phyloP scores from a whole-genome alignment of 2,329 filamentous ascomycete species.

The Arthrinium puccinioides region DNA sequence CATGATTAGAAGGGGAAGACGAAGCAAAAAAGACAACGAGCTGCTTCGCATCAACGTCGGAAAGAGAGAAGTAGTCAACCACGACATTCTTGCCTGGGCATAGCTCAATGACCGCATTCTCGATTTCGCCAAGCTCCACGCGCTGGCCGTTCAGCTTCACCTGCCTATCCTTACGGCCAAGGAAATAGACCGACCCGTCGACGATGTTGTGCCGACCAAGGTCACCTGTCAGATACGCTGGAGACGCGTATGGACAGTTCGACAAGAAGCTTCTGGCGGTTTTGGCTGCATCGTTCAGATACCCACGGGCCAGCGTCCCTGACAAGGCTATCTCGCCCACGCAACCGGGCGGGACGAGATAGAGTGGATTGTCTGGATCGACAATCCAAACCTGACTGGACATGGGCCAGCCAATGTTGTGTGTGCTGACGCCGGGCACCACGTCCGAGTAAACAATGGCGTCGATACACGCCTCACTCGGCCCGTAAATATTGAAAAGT shows the following conservation, averaged over 20 bases:
- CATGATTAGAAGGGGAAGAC: too few relatives aligned
- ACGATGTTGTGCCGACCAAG: conserved; percentile 18
- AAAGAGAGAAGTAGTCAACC: background rate
- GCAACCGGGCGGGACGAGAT: background rate
- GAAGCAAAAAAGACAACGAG: background rate
- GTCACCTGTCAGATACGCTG: conserved; percentile 25
- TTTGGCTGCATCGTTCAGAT: background rate
- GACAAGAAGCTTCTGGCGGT: too few relatives aligned
- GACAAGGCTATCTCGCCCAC: background rate
- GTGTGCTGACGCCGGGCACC: background rate
- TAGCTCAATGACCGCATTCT: conserved; percentile 18
- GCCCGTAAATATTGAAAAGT: conserved; percentile 17
- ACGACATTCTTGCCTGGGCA: too few relatives aligned
- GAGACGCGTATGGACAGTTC: conserved; percentile 13
- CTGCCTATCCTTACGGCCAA: conserved; percentile 40
- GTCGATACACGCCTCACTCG: conserved; percentile 11
- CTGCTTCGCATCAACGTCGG: background rate
- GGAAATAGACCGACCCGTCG: conserved; percentile 18
- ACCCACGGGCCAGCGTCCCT: background rate
- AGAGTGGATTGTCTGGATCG: background rate
- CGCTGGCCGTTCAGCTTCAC: conserved; percentile 43
- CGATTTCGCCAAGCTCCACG: conserved; percentile 38
- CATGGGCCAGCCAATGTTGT: background rate
- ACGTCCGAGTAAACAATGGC: background rate
- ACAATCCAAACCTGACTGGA: background rate